Conservation (phyloP, 1,284 basidiomycete species). For the Exsudoporus floridanus region DNA sequence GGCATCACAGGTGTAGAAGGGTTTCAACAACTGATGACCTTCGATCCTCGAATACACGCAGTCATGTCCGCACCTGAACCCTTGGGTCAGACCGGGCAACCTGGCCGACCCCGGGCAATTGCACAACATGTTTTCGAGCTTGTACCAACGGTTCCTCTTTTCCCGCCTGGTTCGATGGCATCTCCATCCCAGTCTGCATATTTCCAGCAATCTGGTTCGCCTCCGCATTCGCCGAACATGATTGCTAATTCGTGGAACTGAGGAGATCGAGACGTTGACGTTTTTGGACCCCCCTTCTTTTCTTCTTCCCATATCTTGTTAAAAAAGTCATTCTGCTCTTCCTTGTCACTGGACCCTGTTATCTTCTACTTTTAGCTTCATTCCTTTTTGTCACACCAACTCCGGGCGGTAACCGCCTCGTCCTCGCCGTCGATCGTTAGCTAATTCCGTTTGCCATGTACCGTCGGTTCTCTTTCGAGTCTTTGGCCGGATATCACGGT, state of each 20-base stretch:
- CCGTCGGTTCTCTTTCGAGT: not conserved
- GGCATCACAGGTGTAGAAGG: conserved; percentile 26
- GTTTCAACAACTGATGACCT: conserved; percentile 47
- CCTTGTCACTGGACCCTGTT: too few species aligned
- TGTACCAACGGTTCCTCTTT: conserved; percentile 73
- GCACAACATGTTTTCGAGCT: conserved; percentile 80
- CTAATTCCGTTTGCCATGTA: not conserved
- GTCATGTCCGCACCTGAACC: conserved; percentile 66
- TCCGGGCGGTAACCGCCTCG: not conserved
- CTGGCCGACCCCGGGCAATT: conserved; percentile 45
- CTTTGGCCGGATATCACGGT: not conserved
- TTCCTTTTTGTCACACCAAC: not conserved
- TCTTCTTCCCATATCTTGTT: not conserved
- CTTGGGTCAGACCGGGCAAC: conserved; percentile 34
- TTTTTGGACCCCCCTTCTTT: too few species aligned
- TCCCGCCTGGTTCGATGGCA: conserved; percentile 57
- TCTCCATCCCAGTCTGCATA: conserved; percentile 64
- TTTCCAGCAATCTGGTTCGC: conserved; percentile 60
- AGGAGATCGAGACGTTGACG: not conserved
- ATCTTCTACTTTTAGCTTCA: not conserved
- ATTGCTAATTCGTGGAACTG: conserved; percentile 28
- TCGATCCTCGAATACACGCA: conserved; percentile 72
- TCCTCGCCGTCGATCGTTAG: not conserved
- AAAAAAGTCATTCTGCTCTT: not conserved
- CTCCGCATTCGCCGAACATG: conserved; percentile 55